Evolutionary conservation across 257 asterid genomes (phyloP), one percentile per base, ranked within the genome.

Genomic region (Plantago ovata): DNA sequence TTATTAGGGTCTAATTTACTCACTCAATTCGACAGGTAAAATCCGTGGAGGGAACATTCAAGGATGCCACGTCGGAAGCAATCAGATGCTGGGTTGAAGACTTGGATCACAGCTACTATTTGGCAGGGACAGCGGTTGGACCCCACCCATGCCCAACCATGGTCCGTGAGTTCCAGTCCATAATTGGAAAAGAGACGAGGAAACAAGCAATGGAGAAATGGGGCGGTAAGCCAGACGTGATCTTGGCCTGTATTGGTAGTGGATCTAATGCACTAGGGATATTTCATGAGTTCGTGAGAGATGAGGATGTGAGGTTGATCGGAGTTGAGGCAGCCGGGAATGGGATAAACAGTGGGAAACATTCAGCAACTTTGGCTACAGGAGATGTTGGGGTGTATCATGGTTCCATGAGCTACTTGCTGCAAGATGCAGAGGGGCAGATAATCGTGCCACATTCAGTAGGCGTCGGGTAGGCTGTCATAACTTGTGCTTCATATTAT

Each of bases 201-300:
- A 81, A 67, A 47, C 94, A 83, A 56, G 87, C 87, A 0, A 32
- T 65, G 66, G 79, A 78, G 22, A 87, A 81, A 51, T 90, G 94
- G 94, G 83, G 84, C 15, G 89, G 89, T 8, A 74, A 73, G 68
- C 96, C 98, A 4, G 89, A 87, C 33, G 89, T 86, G 1, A 10
- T 87, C 18, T 74, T 87, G 6, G 96, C 95, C 0, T 81, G 96
- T 38, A 85, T 90, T 0, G 95, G 96, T 18, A 74, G 86, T 5
- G 98, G 92, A 0, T 84, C 92, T 0, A 90, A 90, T 40, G 98
- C 95, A 0, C 54, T 90, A 5, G 95, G 98, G 3, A 64, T 87
- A 5, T 87, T 90, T 42, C 95, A 87, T 49, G 94, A 87, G 44
- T 90, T 90, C 28, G 69, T 87, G 4, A 41, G 67, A 38, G 96